Conservation (phyloP, 257 asterid species). For the Nicotiana tomentosiformis region DNA sequence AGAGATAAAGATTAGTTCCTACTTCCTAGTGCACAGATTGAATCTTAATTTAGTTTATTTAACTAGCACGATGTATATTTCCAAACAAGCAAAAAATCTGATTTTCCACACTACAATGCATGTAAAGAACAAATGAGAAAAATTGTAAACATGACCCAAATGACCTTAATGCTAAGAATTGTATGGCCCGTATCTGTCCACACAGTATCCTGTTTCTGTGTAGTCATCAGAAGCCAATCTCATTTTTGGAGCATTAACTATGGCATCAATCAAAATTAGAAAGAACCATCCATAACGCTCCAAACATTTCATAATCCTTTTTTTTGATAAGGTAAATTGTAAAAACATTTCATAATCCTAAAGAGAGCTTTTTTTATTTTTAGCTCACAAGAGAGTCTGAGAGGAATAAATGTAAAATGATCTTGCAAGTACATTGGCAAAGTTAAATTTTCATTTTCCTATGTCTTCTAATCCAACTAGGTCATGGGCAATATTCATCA, state of each 20-base stretch:
- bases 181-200: slow-evolving; percentile 98
- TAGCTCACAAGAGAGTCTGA: neutral
- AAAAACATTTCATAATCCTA: slow-evolving; percentile 8
- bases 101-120: neutral
- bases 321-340: no score
- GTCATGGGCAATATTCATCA: neutral
- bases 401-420: neutral
- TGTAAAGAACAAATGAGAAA: neutral
- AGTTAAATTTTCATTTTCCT: neutral
- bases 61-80: neutral
- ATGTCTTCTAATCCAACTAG: neutral
- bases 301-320: slow-evolving; percentile 17
- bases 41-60: neutral
- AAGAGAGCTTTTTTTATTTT: neutral
- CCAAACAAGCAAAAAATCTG: neutral
- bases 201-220: slow-evolving; percentile 76
- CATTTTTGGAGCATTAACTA: slow-evolving; percentile 72
- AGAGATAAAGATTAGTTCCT: neutral
- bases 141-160: neutral
- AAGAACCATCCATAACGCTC: slow-evolving; percentile 65
- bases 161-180: slow-evolving; percentile 20
- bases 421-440: neutral
- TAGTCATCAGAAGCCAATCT: slow-evolving; percentile 94
- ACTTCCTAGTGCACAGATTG: neutral
- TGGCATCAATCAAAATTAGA: slow-evolving; percentile 49